phyloP scores from a whole-genome alignment of 2,329 filamentous ascomycete species.

The Alternaria sp. region DNA sequence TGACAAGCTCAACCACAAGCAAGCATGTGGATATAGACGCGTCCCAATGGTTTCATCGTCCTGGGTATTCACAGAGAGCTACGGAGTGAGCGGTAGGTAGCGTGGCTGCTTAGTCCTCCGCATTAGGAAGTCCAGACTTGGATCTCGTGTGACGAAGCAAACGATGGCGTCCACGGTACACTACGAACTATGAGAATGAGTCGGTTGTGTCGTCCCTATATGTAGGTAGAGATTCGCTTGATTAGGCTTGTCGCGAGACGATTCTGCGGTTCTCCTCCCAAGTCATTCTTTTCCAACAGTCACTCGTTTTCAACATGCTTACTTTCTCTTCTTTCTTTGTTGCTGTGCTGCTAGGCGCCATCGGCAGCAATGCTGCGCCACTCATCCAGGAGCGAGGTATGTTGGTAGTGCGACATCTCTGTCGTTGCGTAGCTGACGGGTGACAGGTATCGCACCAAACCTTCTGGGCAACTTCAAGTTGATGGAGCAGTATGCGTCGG shows the following conservation, averaged over 20 bases:
- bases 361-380: conserved; percentile 25
- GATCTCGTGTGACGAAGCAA: conserved; percentile 12
- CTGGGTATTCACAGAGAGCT: neutral
- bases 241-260: neutral
- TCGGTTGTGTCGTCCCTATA: neutral
- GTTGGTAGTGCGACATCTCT: too few relatives aligned
- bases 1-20: conserved; percentile 19
- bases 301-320: conserved; percentile 18
- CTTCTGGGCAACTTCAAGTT: conserved; percentile 34
- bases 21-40: conserved; percentile 14
- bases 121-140: conserved; percentile 14
- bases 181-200: neutral
- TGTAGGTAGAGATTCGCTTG: neutral
- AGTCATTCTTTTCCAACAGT: conserved; percentile 3
- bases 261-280: neutral
- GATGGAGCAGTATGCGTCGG: conserved; percentile 57
- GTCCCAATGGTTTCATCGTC: conserved; percentile 15
- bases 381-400: conserved; percentile 24
- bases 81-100: conserved; percentile 9
- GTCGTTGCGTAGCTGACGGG: neutral
- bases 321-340: conserved; percentile 19
- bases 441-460: conserved; percentile 20
- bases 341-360: conserved; percentile 10
- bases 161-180: conserved; percentile 4
- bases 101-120: conserved; percentile 7